These are phyloP conservation scores for Scheffersomyces insectosa DNA, from an alignment of 1,139 yeast species.

Conservation along the genomic window DNA sequence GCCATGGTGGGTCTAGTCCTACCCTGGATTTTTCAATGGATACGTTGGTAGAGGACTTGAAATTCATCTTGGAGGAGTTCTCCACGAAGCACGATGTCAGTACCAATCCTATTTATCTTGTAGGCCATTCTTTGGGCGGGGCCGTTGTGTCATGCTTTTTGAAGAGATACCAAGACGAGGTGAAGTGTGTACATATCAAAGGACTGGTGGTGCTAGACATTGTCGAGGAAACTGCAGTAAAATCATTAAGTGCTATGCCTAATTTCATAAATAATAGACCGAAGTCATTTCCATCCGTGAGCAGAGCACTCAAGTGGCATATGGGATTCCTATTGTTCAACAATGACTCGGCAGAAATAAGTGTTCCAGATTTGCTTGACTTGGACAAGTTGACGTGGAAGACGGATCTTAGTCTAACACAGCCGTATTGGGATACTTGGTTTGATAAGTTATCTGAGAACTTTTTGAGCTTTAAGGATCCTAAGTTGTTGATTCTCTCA, in stretches of 20 bases:
- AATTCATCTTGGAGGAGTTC: constrained; percentile 44
- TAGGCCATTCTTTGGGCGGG: constrained; percentile 96
- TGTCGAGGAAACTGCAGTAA: constrained; percentile 88
- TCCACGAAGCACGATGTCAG: constrained; percentile 11
- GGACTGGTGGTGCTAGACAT: constrained; percentile 86
- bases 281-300: constrained; percentile 45
- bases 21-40: constrained; percentile 48
- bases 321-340: constrained; percentile 56
- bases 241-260: constrained; percentile 68
- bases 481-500: constrained; percentile 78
- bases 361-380: constrained; percentile 68
- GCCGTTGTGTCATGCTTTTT: constrained; percentile 57
- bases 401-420: constrained; percentile 60
- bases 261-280: constrained; percentile 66
- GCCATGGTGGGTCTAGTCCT: constrained; percentile 60
- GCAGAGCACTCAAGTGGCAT: constrained; percentile 85
- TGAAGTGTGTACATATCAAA: constrained; percentile 22
- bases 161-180: constrained; percentile 17
- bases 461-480: constrained; percentile 54
- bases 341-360: constrained; percentile 62
- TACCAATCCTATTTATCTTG: constrained; percentile 38
- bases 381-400: constrained; percentile 50
- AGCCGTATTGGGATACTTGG: constrained; percentile 81
- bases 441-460: constrained; percentile 66
- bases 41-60: constrained; percentile 58